Conservation (phyloP, 768 basidiomycete genomes). For the Suillus luteus region DNA sequence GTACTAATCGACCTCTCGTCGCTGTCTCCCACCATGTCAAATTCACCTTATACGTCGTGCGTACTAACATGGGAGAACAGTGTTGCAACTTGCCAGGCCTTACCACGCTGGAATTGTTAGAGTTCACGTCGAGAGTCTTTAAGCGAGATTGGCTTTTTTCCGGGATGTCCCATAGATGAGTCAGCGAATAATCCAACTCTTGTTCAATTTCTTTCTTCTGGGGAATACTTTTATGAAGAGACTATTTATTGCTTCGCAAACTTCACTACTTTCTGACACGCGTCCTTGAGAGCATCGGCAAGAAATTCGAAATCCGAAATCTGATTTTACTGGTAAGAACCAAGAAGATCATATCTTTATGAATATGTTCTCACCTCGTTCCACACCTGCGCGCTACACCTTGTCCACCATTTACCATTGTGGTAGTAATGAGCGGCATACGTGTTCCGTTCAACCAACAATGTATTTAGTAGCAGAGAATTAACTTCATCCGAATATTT, state of each 20-base stretch:
- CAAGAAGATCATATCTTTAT: background rate
- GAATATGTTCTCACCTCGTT: conserved; percentile 28
- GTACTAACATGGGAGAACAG: background rate
- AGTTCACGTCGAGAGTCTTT: background rate
- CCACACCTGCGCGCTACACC: conserved; percentile 35
- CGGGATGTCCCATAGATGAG: background rate
- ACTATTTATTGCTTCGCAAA: background rate
- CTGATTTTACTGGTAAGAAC: conserved; percentile 14
- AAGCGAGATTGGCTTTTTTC: background rate
- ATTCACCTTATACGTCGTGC: background rate
- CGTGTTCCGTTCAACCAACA: conserved; percentile 26
- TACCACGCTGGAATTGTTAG: background rate
- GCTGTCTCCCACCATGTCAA: background rate
- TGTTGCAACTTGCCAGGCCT: background rate
- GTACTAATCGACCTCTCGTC: background rate
- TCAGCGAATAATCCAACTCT: background rate
- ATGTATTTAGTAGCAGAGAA: conserved; percentile 20
- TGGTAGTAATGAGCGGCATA: conserved; percentile 23
- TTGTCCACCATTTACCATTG: conserved; percentile 35
- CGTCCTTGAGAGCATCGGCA: conserved; percentile 31
- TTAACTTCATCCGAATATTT: conserved; percentile 19
- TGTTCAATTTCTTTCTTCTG: background rate
- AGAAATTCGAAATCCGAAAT: conserved; percentile 35
- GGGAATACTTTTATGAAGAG: background rate
- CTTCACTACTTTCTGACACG: conserved; percentile 22